Evolutionary conservation across 345 rosid species (phyloP).

Genomic region (Camelina sativa): DNA sequence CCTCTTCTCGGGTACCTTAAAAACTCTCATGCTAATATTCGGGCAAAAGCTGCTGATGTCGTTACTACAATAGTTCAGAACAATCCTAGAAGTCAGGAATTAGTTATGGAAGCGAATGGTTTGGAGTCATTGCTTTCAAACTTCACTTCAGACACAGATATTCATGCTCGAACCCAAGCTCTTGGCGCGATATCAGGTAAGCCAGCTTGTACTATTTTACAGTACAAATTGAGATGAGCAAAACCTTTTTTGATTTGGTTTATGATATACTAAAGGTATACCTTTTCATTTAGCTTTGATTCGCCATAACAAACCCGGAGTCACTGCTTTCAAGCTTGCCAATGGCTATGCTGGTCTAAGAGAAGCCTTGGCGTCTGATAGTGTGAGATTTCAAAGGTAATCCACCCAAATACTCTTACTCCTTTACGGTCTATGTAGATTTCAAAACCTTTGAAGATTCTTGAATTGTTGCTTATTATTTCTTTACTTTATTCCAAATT

Average conservation of each 20-base stretch:
- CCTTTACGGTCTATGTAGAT: too few species aligned
- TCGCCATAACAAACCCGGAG: slow-evolving; percentile 85
- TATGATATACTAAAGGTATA: slow-evolving; percentile 7
- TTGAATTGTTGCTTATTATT: not conserved
- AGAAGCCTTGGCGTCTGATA: slow-evolving; percentile 80
- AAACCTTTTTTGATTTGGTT: slow-evolving; percentile 2
- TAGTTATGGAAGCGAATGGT: slow-evolving; percentile 59
- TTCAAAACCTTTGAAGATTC: not conserved
- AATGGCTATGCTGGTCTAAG: slow-evolving; percentile 82
- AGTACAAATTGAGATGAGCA: not conserved
- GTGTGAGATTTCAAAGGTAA: slow-evolving; percentile 88
- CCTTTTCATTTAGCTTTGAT: slow-evolving; percentile 67
- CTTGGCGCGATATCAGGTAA: slow-evolving; percentile 94
- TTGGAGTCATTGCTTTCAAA: slow-evolving; percentile 36
- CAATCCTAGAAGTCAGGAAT: slow-evolving; percentile 80
- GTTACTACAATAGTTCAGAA: slow-evolving; percentile 92
- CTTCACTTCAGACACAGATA: slow-evolving; percentile 75
- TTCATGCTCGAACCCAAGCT: slow-evolving; percentile 74
- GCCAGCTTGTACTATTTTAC: slow-evolving; percentile 28
- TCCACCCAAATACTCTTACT: not conserved
- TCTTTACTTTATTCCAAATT: not conserved
- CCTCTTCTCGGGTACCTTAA: slow-evolving; percentile 42
- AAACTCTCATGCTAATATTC: slow-evolving; percentile 67
- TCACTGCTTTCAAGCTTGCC: slow-evolving; percentile 81
- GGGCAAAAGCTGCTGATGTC: slow-evolving; percentile 97